Base-by-base conservation (phyloP, 345 rosid species). In the Eutrema yunnanense region DNA sequence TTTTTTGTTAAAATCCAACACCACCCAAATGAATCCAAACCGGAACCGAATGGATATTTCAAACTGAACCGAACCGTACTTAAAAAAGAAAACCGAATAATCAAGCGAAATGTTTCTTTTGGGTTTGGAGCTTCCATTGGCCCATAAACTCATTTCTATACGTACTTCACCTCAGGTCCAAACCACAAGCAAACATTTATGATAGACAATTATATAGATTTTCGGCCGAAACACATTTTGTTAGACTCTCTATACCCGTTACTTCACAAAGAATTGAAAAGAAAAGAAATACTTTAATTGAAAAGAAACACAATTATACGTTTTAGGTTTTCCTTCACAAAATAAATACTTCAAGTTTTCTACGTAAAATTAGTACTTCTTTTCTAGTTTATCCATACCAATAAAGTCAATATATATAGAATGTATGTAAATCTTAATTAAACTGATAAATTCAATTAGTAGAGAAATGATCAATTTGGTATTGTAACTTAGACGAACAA, bases 101-200 rank as follows among this genome's bases (percentile, higher is more conserved):
- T 30, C 30, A 30, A 42, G n/a, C 11, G 33, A 5, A 38, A 14
- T 44, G 13, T 14, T 73, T 29, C 4, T 19, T 29, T 16, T 38
- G 34, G 19, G 51, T 29, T 14, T 54, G 33, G 48, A 29, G 50
- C 2, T 4, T 58, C n/a, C 10, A 36, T 34, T 10, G 67, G 60
- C 52, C 43, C 50, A 49, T 42, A 9, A 48, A 7, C 16, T 62
- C 6, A 62, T 51, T 62, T 51, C 34, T 8, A 19, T 62, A 51
- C 3, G 47, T n/a, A 34, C 27, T 60, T 41, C 62, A 59, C 47
- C 63, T 53, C 12, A 43, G n/a, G 70, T 72, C 76, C 55, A 72
- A 42, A 57, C 41, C 14, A 32, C 32, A 63, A 32, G 8, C 54
- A 7, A 22, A 47, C 16, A 14, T 37, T 47, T 32, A 47, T 58